phyloP scores from a whole-genome alignment of 163 green algal species.

The Volvox carteri region DNA sequence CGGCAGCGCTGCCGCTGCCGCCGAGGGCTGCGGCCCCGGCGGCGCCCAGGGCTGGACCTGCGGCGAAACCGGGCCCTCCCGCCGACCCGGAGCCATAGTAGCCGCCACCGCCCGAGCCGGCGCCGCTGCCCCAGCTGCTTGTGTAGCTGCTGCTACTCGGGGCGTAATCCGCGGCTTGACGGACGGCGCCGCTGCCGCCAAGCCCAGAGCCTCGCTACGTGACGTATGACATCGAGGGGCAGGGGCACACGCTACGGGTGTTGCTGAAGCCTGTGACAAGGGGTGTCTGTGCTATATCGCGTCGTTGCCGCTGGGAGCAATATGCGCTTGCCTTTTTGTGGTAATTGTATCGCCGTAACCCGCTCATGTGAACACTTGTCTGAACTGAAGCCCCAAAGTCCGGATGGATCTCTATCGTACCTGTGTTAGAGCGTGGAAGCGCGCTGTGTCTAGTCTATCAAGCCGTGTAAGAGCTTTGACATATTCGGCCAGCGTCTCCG shows the following conservation, averaged over 20 bases:
- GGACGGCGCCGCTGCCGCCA: constrained; percentile 7
- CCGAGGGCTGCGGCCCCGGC: constrained; percentile 51
- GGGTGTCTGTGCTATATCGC: too few species aligned
- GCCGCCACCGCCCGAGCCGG: constrained; percentile 2
- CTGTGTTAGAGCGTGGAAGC: constrained; percentile 31
- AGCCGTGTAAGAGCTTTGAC: constrained; percentile 88
- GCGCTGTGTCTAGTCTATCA: constrained; percentile 83
- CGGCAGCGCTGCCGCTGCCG: constrained; percentile 17
- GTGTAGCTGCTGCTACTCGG: constrained; percentile 21
- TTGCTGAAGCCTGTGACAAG: too few species aligned
- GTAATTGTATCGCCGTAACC: too few species aligned
- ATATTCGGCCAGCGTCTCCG: constrained; percentile 88
- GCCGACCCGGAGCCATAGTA: constrained; percentile 13
- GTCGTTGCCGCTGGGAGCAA: too few species aligned
- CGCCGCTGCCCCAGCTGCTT: constrained; percentile 8
- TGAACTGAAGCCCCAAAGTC: constrained; percentile 4
- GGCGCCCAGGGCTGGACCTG: constrained; percentile 36
- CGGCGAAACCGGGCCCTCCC: constrained; percentile 12
- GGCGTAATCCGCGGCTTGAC: constrained; percentile 16
- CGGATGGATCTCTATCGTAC: constrained; percentile 16
- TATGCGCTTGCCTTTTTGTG: too few species aligned
- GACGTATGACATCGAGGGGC: too few species aligned
- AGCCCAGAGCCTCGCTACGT: constrained; percentile 15
- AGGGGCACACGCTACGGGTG: too few species aligned
- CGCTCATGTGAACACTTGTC: too few species aligned